A percentile compares a stretch with the other conserved stretches of the same genome.
Conservation (phyloP, 2,329 filamentous ascomycete genomes). For the Claviceps pusilla region DNA sequence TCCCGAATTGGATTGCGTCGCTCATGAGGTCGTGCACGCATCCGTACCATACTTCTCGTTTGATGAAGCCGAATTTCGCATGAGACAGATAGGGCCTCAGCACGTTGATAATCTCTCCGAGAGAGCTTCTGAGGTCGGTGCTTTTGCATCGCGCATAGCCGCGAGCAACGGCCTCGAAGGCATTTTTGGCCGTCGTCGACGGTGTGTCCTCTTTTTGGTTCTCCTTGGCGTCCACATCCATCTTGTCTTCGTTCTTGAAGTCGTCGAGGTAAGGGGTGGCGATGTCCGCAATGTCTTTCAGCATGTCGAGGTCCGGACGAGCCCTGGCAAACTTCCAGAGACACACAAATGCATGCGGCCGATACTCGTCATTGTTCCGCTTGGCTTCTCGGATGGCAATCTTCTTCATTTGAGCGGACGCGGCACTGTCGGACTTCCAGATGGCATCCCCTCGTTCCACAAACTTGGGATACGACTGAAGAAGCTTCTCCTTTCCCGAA, state of each 20-base stretch:
- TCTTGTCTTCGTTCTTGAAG: slow-evolving; percentile 41
- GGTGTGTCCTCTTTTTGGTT: slow-evolving; percentile 27
- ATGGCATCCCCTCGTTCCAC: slow-evolving; percentile 47
- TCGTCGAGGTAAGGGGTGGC: slow-evolving; percentile 48
- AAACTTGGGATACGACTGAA: slow-evolving; percentile 67
- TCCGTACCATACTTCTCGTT: slow-evolving; percentile 38
- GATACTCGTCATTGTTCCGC: slow-evolving; percentile 75
- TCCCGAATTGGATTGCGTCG: slow-evolving; percentile 18
- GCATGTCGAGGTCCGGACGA: slow-evolving; percentile 54
- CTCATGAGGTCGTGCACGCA: slow-evolving; percentile 32
- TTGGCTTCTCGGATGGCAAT: slow-evolving; percentile 77
- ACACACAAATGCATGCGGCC: slow-evolving; percentile 56
- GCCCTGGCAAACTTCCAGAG: slow-evolving; percentile 59
- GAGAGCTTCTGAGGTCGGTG: slow-evolving; percentile 17
- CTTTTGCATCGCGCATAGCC: slow-evolving; percentile 32
- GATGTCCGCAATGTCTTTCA: slow-evolving; percentile 49
- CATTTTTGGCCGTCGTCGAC: slow-evolving; percentile 31
- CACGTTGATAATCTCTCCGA: slow-evolving; percentile 24
- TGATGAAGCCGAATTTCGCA: slow-evolving; percentile 25
- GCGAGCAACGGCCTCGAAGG: slow-evolving; percentile 33
- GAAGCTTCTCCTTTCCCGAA: slow-evolving; percentile 73
- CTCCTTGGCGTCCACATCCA: slow-evolving; percentile 51
- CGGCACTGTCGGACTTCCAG: slow-evolving; percentile 34
- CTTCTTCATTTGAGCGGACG: slow-evolving; percentile 59
- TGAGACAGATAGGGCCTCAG: slow-evolving; percentile 27